Evolutionary conservation across 2,329 filamentous ascomycete species (phyloP).

Genomic region (Talaromyces sp.): DNA sequence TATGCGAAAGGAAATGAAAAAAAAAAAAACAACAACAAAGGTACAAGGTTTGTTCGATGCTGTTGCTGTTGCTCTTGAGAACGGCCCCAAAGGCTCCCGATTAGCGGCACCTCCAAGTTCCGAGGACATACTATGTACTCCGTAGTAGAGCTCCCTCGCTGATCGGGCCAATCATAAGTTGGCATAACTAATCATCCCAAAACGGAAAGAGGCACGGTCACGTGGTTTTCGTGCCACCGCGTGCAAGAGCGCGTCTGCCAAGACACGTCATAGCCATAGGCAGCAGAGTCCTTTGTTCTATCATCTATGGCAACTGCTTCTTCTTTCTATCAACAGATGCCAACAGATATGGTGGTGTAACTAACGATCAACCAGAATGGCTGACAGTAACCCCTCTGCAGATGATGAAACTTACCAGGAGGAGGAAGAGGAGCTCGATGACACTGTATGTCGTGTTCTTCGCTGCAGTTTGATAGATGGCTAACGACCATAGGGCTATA

Average conservation of each 20-base stretch:
- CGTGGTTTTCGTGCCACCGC: constrained; percentile 39
- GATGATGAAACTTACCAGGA: constrained; percentile 46
- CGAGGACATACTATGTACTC: neutral
- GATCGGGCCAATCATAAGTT: constrained; percentile 31
- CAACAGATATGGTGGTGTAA: neutral
- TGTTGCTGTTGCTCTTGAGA: neutral
- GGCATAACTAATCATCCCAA: constrained; percentile 31
- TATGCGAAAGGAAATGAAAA: neutral
- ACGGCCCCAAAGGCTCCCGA: neutral
- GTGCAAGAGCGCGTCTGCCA: constrained; percentile 20
- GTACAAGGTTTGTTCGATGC: neutral
- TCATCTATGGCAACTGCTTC: neutral
- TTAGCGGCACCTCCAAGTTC: neutral
- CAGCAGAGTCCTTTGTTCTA: constrained; percentile 19
- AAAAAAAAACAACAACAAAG: neutral
- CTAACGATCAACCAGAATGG: constrained; percentile 31
- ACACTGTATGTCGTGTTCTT: constrained; percentile 35
- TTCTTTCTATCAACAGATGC: neutral
- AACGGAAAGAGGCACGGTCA: constrained; percentile 23
- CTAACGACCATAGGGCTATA: constrained; percentile 66
- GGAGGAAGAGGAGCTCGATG: constrained; percentile 50
- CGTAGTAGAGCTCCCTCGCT: neutral
- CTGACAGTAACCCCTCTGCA: constrained; percentile 36
- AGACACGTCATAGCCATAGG: constrained; percentile 20
- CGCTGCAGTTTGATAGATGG: neutral